Evolutionary conservation across 2,329 filamentous ascomycete species (phyloP).

Genomic region (Trichoderma sp.): DNA sequence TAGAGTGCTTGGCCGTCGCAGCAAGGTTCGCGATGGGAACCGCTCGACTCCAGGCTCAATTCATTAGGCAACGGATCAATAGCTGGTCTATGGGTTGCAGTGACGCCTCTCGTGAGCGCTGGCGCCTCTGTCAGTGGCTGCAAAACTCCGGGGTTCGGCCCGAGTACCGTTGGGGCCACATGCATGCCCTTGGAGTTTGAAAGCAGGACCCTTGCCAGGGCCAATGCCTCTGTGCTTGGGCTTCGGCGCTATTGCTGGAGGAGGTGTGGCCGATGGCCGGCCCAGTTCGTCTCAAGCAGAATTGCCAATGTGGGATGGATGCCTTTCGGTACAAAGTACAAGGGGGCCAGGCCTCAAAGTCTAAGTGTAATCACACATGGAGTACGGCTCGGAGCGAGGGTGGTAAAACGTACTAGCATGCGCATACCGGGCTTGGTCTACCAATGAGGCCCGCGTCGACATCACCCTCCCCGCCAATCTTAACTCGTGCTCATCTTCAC

Average conservation of each 20-base stretch:
- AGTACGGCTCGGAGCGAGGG: background rate
- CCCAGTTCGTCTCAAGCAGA: background rate
- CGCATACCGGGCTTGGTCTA: background rate
- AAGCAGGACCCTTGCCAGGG: constrained; percentile 10
- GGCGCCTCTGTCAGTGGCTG: constrained; percentile 9
- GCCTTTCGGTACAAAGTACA: constrained; percentile 4
- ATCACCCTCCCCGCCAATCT: constrained; percentile 8
- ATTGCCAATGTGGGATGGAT: constrained; percentile 7
- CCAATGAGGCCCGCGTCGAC: background rate
- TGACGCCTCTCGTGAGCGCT: background rate
- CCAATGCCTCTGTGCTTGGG: constrained; percentile 14
- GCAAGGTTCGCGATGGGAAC: constrained; percentile 3
- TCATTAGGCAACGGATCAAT: constrained; percentile 19
- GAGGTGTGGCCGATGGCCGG: constrained; percentile 17
- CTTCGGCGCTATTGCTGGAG: constrained; percentile 28
- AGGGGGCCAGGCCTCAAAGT: background rate
- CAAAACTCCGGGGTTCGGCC: constrained; percentile 28
- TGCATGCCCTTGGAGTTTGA: constrained; percentile 12
- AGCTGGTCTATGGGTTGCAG: constrained; percentile 3
- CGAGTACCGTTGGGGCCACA: constrained; percentile 25
- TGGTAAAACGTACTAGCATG: background rate
- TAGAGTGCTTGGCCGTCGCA: constrained; percentile 8
- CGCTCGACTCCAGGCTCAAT: constrained; percentile 18
- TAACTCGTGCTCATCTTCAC: constrained; percentile 10
- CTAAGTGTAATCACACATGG: background rate